Evolutionary conservation across 2,329 filamentous ascomycete genomes (phyloP), one percentile per base, ranked within the genome.

Genomic region (Monosporascus sp.): DNA sequence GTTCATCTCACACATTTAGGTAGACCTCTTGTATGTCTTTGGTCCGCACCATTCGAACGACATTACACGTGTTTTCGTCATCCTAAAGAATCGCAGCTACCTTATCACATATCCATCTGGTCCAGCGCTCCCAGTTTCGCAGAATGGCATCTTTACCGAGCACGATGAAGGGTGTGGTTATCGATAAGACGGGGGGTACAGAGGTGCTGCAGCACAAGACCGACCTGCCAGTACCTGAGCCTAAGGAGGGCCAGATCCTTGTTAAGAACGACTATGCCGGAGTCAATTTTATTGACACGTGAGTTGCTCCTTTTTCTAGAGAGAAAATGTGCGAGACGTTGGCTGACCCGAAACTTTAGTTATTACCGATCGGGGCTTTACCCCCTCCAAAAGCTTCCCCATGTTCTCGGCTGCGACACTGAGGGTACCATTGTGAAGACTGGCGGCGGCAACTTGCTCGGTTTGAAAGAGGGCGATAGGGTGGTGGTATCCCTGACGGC

Each of bases 281-380:
- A 55, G 76, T 96, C 56, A 96, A 96, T 73, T 96, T 82, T 73
- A 95, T 96, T 65, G 92, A 96, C 72, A 96, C 76, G 79, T 85
- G 70, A 63, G 73, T 60, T 14, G 47, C 55, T 11, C 44, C 60
- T 9, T 6, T 40, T 38, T 5, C 50, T n/a, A 48, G 38, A 48
- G 11, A 50, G 11, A 26, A 57, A 48, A 56, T 43, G 14, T 24
- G 48, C 43, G 17, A 1, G 38, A 40, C 9, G 17, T 38, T 17
- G 18, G 38, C 38, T 40, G 38, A 44, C 18, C 24, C 17, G 5
- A 15, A 11, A 45, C 37, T 37, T 38, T 47, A 84, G 79, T 40
- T 96, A 96, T 74, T 95, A 92, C 80, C 90, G 92, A 68, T 84
- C 81, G 14, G 92, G 92, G 11, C 81, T 96, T 49, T 96, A 96